Evolutionary conservation across 2,329 filamentous ascomycete genomes (phyloP).

Genomic region (Dryadomyces sulphureus): DNA sequence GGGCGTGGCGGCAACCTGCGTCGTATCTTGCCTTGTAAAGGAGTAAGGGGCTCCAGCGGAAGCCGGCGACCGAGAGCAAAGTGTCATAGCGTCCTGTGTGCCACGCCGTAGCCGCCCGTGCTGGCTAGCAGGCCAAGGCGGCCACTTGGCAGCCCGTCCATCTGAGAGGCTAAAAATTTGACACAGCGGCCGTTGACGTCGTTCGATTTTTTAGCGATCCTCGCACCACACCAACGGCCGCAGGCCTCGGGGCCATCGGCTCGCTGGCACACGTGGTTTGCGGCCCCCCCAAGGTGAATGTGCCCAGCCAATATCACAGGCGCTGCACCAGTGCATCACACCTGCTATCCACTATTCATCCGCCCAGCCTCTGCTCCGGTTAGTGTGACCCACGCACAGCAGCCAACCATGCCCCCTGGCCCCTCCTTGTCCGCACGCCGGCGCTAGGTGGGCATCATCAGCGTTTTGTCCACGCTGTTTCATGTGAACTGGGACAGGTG

Average conservation of each 20-base stretch:
- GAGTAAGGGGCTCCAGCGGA: too few species aligned
- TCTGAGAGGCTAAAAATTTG: too few species aligned
- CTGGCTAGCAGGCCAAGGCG: not conserved
- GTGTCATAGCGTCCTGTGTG: not conserved
- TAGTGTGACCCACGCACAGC: constrained; percentile 1
- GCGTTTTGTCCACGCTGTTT: not conserved
- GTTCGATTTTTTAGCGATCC: not conserved
- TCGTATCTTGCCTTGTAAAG: too few species aligned
- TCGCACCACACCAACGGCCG: not conserved
- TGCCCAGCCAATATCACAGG: not conserved
- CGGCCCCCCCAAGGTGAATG: too few species aligned
- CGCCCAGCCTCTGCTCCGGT: not conserved
- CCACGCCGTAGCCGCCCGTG: not conserved
- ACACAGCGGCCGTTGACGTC: too few species aligned
- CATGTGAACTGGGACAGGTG: too few species aligned
- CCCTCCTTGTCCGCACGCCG: not conserved
- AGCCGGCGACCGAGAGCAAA: not conserved
- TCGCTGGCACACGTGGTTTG: not conserved
- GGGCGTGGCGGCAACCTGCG: too few species aligned
- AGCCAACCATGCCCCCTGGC: not conserved
- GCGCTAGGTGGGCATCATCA: constrained; percentile 1
- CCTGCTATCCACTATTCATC: not conserved
- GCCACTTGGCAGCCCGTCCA: not conserved
- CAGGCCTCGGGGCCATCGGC: not conserved
- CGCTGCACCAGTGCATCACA: not conserved